These are phyloP conservation scores for Penicillium sumatraense DNA, from an alignment of 2,329 filamentous ascomycete species.

Conservation along the genomic window DNA sequence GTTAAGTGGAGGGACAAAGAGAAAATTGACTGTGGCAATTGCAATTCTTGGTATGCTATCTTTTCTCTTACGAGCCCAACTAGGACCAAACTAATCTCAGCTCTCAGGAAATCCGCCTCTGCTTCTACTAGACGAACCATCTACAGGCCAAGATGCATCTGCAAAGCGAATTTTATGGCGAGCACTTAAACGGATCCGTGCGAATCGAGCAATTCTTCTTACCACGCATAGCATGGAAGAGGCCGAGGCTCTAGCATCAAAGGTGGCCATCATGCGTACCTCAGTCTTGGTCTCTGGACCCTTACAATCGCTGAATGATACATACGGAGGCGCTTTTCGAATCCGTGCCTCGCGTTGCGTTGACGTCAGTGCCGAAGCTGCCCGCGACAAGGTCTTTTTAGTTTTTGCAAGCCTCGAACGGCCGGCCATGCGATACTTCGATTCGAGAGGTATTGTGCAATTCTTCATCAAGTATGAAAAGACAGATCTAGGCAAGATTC, in stretches of 20 bases:
- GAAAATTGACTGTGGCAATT: constrained; percentile 88
- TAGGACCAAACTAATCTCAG: background rate
- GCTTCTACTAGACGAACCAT: constrained; percentile 86
- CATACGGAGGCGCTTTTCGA: constrained; percentile 1
- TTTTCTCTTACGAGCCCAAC: background rate
- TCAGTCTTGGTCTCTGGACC: constrained; percentile 3
- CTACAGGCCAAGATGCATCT: constrained; percentile 85
- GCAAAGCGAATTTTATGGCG: constrained; percentile 94
- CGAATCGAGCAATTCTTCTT: constrained; percentile 79
- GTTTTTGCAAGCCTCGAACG: background rate
- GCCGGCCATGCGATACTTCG: background rate
- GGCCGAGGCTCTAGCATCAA: constrained; percentile 81
- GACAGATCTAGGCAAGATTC: constrained; percentile 3
- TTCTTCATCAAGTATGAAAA: constrained; percentile 11
- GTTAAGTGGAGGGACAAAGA: constrained; percentile 87
- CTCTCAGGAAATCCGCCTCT: constrained; percentile 75
- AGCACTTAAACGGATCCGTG: constrained; percentile 73
- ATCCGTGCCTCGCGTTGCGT: background rate
- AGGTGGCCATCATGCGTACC: constrained; percentile 77
- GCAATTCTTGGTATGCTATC: constrained; percentile 70
- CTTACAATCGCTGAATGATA: constrained; percentile 2
- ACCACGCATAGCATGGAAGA: constrained; percentile 97
- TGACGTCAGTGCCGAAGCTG: background rate
- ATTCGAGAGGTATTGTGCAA: constrained; percentile 3
- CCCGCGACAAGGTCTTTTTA: background rate